A percentile compares a stretch with the other conserved stretches of the same genome.
These are phyloP conservation scores for Epichloe coenophiala DNA, from an alignment of 2,329 filamentous ascomycete genomes.

Conservation along the genomic window DNA sequence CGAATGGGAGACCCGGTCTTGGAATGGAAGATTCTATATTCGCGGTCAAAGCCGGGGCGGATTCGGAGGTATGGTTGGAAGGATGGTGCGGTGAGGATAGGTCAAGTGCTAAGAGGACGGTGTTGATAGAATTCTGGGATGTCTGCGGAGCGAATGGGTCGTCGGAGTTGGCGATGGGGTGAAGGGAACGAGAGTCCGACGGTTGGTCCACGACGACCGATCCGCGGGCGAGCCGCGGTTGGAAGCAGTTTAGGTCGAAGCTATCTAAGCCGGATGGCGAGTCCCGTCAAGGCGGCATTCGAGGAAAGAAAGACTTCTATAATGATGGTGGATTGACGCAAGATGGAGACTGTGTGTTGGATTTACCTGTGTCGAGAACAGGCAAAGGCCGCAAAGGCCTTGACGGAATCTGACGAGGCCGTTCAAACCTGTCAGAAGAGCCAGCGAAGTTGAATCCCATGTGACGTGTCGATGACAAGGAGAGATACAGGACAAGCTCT, in stretches of 20 bases:
- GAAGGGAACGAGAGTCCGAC: slow-evolving; percentile 18
- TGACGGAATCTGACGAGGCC: background rate
- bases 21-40: slow-evolving; percentile 28
- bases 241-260: slow-evolving; percentile 4
- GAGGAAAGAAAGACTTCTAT: background rate
- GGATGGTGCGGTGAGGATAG: slow-evolving; percentile 11
- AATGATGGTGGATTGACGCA: background rate
- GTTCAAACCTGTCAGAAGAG: background rate
- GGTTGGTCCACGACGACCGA: slow-evolving; percentile 28
- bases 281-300: slow-evolving; percentile 7
- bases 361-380: background rate
- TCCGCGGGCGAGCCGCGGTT: slow-evolving; percentile 27
- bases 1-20: slow-evolving; percentile 12
- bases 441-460: background rate
- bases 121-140: slow-evolving; percentile 34
- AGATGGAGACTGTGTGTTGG: too few species aligned
- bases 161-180: slow-evolving; percentile 40
- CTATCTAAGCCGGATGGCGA: background rate
- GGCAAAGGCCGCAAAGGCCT: background rate
- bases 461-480: background rate
- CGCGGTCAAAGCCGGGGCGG: slow-evolving; percentile 19
- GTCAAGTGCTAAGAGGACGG: slow-evolving; percentile 28
- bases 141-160: slow-evolving; percentile 45
- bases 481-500: background rate
- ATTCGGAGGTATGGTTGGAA: slow-evolving; percentile 12